Evolutionary conservation across 805 yeast genomes (phyloP).

Genomic region (Candida qinlingensis): DNA sequence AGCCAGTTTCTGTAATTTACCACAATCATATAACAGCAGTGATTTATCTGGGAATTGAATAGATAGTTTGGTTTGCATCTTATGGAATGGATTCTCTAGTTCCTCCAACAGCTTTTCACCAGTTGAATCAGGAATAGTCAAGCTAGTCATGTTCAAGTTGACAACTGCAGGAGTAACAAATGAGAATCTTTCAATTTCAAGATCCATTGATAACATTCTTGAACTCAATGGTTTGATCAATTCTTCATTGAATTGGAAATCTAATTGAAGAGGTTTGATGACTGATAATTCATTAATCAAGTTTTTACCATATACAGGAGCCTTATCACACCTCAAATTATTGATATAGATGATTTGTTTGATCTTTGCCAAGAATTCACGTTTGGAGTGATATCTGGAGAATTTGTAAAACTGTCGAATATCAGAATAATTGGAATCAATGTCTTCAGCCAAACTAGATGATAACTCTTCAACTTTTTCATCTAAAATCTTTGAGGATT

Average conservation of each 20-base stretch:
- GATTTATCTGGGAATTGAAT: constrained; percentile 97
- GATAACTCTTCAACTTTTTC: constrained; percentile 41
- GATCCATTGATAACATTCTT: constrained; percentile 37
- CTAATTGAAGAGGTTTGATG: constrained; percentile 24
- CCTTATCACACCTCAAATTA: constrained; percentile 53
- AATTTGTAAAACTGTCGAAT: constrained; percentile 56
- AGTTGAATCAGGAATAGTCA: constrained; percentile 37
- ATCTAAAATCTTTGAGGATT: constrained; percentile 42
- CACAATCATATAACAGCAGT: constrained; percentile 90
- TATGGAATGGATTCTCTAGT: constrained; percentile 57
- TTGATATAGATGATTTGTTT: constrained; percentile 60
- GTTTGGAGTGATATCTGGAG: constrained; percentile 46
- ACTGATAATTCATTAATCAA: constrained; percentile 39
- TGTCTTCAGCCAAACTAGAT: constrained; percentile 24
- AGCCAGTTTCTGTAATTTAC: constrained; percentile 86
- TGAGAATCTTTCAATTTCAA: constrained; percentile 65
- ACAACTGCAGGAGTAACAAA: constrained; percentile 88
- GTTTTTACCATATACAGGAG: constrained; percentile 67
- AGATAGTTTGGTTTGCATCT: constrained; percentile 77
- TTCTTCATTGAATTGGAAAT: constrained; percentile 20
- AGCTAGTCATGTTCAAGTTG: constrained; percentile 60
- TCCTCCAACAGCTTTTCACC: constrained; percentile 23
- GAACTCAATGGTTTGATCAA: constrained; percentile 38
- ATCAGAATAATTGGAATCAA: constrained; percentile 28
- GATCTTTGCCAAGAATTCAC: constrained; percentile 45